Evolutionary conservation across 2,329 filamentous ascomycete genomes (phyloP).

Genomic region (Xylaria sp.): DNA sequence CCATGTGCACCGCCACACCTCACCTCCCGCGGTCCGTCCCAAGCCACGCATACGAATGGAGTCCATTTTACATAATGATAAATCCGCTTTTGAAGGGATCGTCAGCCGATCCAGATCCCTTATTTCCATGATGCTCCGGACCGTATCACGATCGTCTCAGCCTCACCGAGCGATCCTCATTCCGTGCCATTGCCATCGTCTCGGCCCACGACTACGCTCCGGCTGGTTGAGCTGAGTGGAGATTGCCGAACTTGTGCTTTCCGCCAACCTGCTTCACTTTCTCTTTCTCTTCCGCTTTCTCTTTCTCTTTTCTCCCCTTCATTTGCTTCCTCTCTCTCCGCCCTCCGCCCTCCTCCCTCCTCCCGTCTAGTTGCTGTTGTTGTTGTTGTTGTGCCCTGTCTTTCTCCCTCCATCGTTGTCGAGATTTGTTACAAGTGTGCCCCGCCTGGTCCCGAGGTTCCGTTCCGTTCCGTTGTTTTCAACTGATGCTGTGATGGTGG

Average conservation of each 20-base stretch:
- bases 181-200: not conserved
- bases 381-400: not conserved
- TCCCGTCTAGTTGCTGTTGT: not conserved
- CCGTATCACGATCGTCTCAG: not conserved
- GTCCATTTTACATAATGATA: not conserved
- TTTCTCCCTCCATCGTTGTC: not conserved
- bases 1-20: slow-evolving; percentile 4
- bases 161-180: not conserved
- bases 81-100: not conserved
- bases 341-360: no score
- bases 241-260: not conserved
- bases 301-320: not conserved
- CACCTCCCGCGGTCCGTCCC: not conserved
- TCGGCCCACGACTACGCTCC: not conserved
- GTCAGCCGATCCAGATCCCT: slow-evolving; percentile 1
- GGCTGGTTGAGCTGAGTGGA: not conserved
- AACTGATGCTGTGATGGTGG: not conserved
- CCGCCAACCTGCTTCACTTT: not conserved
- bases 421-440: not conserved
- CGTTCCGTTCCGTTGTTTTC: not conserved
- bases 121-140: not conserved
- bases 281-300: no score
- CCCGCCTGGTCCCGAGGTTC: not conserved
- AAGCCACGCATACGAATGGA: not conserved
- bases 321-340: not conserved